Conservation (phyloP, 176 grass and related monocot species). For the Aegilops tauschii region DNA sequence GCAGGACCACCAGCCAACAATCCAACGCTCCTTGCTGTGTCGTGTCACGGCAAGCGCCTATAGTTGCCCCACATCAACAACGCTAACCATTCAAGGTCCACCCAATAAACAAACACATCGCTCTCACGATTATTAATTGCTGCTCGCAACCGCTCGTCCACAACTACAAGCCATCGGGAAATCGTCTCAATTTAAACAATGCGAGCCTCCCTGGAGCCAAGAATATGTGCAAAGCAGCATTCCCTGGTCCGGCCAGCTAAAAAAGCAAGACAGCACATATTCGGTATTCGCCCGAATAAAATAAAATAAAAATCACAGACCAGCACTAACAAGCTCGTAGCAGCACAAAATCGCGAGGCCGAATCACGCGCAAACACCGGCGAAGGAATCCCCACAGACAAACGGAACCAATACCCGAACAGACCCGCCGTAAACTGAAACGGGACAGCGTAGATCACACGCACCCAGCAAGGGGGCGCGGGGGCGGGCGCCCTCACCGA, state of each 20-base stretch:
- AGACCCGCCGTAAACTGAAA: background rate
- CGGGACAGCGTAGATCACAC: background rate
- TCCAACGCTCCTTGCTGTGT: slow-evolving; percentile 14
- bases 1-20: slow-evolving; percentile 8
- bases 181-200: slow-evolving; percentile 21
- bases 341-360: background rate
- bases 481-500: slow-evolving; percentile 6
- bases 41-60: slow-evolving; percentile 30
- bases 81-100: slow-evolving; percentile 16
- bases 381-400: background rate
- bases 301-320: background rate
- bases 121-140: slow-evolving; percentile 36
- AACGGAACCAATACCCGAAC: background rate
- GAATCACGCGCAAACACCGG: background rate
- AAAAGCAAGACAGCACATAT: slow-evolving; percentile 23
- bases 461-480: background rate
- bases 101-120: slow-evolving; percentile 46
- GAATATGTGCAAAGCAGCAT: background rate
- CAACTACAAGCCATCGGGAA: slow-evolving; percentile 25
- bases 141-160: slow-evolving; percentile 34
- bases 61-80: background rate
- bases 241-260: slow-evolving; percentile 17
- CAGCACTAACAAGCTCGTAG: background rate
- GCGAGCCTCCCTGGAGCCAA: background rate
- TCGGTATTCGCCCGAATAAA: background rate